Evolutionary conservation across 768 basidiomycete species (phyloP), one percentile per base, ranked within the genome.

Genomic region (Tremella yokohamensis): DNA sequence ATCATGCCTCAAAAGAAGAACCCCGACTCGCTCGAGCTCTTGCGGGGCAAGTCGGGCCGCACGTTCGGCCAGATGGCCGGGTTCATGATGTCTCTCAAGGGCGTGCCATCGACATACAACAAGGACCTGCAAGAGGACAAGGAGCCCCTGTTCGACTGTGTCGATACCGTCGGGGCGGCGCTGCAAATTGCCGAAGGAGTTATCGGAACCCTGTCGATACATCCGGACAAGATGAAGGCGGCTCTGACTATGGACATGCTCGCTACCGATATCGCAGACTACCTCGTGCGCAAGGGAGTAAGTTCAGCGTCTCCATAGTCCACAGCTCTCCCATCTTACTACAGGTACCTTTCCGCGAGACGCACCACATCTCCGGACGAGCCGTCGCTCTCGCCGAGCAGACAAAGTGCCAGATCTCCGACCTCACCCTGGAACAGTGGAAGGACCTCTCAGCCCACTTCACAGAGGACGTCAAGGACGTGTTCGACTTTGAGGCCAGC

Each of bases 1-100:
- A 97, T 99, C 74, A 99, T 99, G 96, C 96, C 96, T 4, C 96
- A 98, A 75, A 98, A 99, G 80, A 99, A 98, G 79, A 97, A 97
- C 72, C 90, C 93, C 0, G 96, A 98, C 76, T 97, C 94, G 9
- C 80, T 96, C 54, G 96, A 99, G 77, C 81, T 99, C 19, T 81
- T 99, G 57, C 85, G 96, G 57, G 96, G 96, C 66, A 99, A 99
- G 78, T 84, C 88, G 29, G 96, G 96, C 3, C 86, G 96, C 24
- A 82, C 94, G 19, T 94, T 97, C 78, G 96, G 96, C 57, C 86
- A 90, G 87, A 94, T 97, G 89, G 84, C 94, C 12, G 96, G 96
- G 1, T 96, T 98, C 79, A 79, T 97, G 79, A 91, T 98, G 88
- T 93, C 91, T 1, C 81, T 94, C 68, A 99, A 99, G 73, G 96